Conservation (phyloP, 352 stramenopile genomes). For the Phytophthora lateralis region DNA sequence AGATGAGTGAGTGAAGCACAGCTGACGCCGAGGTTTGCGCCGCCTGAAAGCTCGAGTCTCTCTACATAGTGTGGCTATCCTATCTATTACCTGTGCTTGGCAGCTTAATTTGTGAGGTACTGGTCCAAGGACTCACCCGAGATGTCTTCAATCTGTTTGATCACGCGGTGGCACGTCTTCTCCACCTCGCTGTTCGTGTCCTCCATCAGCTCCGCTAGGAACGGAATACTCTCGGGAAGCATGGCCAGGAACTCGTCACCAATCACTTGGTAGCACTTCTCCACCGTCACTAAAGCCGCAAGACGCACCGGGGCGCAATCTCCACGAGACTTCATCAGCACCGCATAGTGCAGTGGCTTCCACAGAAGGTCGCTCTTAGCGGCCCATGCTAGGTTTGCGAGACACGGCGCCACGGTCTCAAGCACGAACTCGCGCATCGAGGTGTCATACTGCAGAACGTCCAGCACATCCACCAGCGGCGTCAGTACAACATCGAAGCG, state of each 20-base stretch:
- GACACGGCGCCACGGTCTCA: constrained; percentile 63
- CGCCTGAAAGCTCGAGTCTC: constrained; percentile 5
- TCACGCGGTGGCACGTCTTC: constrained; percentile 84
- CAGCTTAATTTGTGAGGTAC: constrained; percentile 72
- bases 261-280: constrained; percentile 88
- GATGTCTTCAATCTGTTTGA: constrained; percentile 91
- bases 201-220: constrained; percentile 89
- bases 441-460: constrained; percentile 61
- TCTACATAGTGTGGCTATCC: constrained; percentile 35
- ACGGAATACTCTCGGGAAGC: constrained; percentile 90
- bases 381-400: constrained; percentile 86
- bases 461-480: constrained; percentile 77
- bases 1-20: neutral
- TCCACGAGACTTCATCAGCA: constrained; percentile 89
- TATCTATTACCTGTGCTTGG: constrained; percentile 31
- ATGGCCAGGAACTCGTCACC: constrained; percentile 90
- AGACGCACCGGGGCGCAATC: constrained; percentile 68
- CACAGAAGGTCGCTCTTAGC: constrained; percentile 89
- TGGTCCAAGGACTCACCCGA: constrained; percentile 89
- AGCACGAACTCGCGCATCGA: constrained; percentile 62
- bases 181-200: constrained; percentile 87
- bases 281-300: constrained; percentile 76
- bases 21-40: neutral
- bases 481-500: constrained; percentile 78
- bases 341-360: constrained; percentile 89